These are phyloP conservation scores for Mycena albidolilacea DNA, from an alignment of 768 basidiomycete species.

Conservation along the genomic window DNA sequence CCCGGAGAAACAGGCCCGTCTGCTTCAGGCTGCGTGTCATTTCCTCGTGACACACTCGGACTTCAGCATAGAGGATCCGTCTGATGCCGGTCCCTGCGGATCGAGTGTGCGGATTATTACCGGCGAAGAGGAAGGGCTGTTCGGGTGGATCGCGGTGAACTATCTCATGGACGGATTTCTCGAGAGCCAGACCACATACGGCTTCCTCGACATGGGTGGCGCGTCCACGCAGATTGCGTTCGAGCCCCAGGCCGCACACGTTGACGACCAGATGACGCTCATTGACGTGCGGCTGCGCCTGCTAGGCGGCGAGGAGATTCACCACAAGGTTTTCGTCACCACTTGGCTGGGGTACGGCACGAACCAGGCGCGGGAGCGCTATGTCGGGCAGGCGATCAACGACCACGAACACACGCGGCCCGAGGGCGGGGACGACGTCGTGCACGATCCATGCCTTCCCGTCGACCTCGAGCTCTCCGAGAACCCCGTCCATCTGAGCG, in stretches of 20 bases:
- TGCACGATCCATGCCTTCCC: conserved; percentile 94
- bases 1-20: conserved; percentile 73
- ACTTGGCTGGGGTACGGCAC: conserved; percentile 99
- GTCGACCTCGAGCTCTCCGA: conserved; percentile 77
- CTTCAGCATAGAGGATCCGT: conserved; percentile 81
- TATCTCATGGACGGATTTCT: conserved; percentile 98
- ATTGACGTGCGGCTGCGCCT: conserved; percentile 87
- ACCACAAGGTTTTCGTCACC: conserved; percentile 95
- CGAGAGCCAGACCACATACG: conserved; percentile 87
- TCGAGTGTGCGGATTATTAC: conserved; percentile 94
- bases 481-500: conserved; percentile 59
- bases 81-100: conserved; percentile 86
- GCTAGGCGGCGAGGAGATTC: conserved; percentile 87
- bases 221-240: conserved; percentile 99
- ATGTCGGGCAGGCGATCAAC: conserved; percentile 78
- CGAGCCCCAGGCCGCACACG: conserved; percentile 80
- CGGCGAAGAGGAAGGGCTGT: conserved; percentile 98
- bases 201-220: conserved; percentile 99
- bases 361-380: conserved; percentile 95
- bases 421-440: conserved; percentile 51
- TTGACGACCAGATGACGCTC: conserved; percentile 71
- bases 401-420: conserved; percentile 64
- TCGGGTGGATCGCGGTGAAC: conserved; percentile 99
- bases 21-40: conserved; percentile 84
- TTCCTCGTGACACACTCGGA: conserved; percentile 82